A percentile compares a stretch with the other conserved stretches of the same genome.
phyloP scores from a whole-genome alignment of 108 stramenopile genomes.

The Nitzschia sp. region DNA sequence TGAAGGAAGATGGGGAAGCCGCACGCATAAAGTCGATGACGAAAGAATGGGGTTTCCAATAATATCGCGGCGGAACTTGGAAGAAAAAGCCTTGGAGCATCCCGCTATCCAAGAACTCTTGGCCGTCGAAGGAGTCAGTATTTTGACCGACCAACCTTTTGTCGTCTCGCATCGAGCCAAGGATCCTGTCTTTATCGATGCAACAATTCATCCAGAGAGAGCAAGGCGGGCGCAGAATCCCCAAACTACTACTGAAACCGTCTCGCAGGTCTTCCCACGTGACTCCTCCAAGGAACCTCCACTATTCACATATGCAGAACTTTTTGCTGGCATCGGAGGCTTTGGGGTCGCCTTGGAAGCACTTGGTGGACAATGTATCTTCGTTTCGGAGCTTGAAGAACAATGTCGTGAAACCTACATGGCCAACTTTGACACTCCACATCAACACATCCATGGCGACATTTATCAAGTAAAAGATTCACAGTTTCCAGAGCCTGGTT shows the following conservation, averaged over 20 bases:
- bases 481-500: constrained; percentile 15
- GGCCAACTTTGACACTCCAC: constrained; percentile 45
- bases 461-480: constrained; percentile 50
- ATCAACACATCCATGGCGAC: constrained; percentile 44
- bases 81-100: background rate
- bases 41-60: constrained; percentile 35
- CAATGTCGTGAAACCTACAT: constrained; percentile 56
- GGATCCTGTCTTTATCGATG: constrained; percentile 33
- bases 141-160: constrained; percentile 36
- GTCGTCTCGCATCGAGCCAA: constrained; percentile 11
- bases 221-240: background rate
- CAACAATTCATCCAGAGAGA: constrained; percentile 45
- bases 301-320: constrained; percentile 70
- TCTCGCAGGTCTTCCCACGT: background rate
- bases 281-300: constrained; percentile 1
- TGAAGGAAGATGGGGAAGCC: constrained; percentile 72
- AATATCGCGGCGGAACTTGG: background rate
- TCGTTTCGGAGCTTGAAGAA: constrained; percentile 69
- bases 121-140: constrained; percentile 35
- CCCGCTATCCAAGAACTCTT: constrained; percentile 35
- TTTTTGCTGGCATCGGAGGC: constrained; percentile 78
- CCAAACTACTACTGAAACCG: background rate
- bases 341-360: constrained; percentile 81
- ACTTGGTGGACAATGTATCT: constrained; percentile 75
- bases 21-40: constrained; percentile 52